phyloP scores from a whole-genome alignment of 2,329 filamentous ascomycete genomes.

The Daldinia eschscholtzii region DNA sequence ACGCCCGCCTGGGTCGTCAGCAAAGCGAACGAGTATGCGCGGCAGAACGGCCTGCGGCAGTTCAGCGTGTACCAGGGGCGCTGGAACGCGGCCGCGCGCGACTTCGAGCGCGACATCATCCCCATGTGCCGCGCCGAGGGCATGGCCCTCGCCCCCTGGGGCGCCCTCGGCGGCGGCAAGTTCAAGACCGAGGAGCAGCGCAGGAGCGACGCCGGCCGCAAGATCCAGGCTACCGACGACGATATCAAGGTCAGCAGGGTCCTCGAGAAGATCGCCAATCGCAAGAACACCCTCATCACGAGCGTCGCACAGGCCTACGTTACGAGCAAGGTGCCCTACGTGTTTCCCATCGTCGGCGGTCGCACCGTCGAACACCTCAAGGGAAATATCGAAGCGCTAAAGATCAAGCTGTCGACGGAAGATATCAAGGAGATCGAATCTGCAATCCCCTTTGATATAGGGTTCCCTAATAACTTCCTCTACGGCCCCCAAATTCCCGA shows the following conservation, averaged over 20 bases:
- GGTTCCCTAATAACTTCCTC: constrained; percentile 70
- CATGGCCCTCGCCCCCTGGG: constrained; percentile 72
- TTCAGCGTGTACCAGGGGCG: constrained; percentile 78
- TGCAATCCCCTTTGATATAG: constrained; percentile 65
- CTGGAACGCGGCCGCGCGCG: constrained; percentile 72
- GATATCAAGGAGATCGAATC: constrained; percentile 68
- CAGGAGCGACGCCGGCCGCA: constrained; percentile 60
- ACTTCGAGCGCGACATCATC: constrained; percentile 77
- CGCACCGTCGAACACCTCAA: constrained; percentile 65
- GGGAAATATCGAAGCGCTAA: constrained; percentile 68
- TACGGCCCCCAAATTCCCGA: constrained; percentile 54
- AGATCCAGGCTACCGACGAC: constrained; percentile 60
- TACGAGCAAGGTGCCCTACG: constrained; percentile 63
- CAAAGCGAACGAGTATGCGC: constrained; percentile 77
- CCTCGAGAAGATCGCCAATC: constrained; percentile 70
- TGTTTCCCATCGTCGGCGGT: constrained; percentile 67
- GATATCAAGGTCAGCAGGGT: constrained; percentile 68
- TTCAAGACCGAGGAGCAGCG: constrained; percentile 61
- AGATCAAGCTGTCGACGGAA: constrained; percentile 60
- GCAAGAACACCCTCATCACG: constrained; percentile 68
- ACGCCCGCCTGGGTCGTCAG: constrained; percentile 78
- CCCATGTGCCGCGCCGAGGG: constrained; percentile 74
- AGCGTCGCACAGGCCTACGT: constrained; percentile 69
- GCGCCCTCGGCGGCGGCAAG: constrained; percentile 66
- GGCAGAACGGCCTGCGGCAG: constrained; percentile 75